These are phyloP conservation scores for Carallia pectinifolia DNA, from an alignment of 345 rosid species.

Conservation along the genomic window DNA sequence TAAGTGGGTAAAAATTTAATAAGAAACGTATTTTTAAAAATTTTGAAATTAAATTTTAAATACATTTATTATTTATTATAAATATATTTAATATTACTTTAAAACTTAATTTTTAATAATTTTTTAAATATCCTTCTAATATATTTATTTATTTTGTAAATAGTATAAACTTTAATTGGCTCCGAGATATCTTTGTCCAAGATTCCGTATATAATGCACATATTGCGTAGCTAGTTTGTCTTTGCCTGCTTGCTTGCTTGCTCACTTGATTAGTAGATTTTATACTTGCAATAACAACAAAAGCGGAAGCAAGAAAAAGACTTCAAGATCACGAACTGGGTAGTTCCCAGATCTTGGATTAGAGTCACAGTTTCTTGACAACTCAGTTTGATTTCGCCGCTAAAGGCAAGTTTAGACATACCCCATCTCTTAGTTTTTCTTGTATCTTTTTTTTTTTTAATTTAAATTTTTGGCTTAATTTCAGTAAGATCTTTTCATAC, in stretches of 20 bases:
- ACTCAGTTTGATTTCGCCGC: slow-evolving; percentile 19
- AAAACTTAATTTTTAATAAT: too few species aligned
- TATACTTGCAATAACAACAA: not conserved
- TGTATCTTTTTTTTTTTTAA: slow-evolving; percentile 4
- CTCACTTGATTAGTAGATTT: slow-evolving; percentile 8
- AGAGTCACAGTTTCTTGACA: not conserved
- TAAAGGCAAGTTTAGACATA: slow-evolving; percentile 24
- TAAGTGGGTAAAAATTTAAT: too few species aligned
- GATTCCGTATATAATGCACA: not conserved
- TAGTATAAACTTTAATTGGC: too few species aligned
- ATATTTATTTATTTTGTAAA: too few species aligned
- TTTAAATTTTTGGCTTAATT: not conserved
- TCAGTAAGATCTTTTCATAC: slow-evolving; percentile 6
- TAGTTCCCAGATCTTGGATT: slow-evolving; percentile 35
- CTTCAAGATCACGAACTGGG: slow-evolving; percentile 12
- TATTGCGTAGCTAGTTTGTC: not conserved
- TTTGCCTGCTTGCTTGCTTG: not conserved
- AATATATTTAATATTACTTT: too few species aligned
- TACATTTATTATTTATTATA: too few species aligned
- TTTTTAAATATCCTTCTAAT: too few species aligned
- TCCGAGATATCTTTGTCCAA: too few species aligned
- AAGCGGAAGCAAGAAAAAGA: not conserved
- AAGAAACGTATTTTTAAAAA: too few species aligned
- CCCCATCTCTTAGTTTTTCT: slow-evolving; percentile 10
- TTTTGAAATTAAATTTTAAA: too few species aligned